Base-by-base conservation (phyloP, 2,329 filamentous ascomycete species). In the Colletotrichum tanaceti region DNA sequence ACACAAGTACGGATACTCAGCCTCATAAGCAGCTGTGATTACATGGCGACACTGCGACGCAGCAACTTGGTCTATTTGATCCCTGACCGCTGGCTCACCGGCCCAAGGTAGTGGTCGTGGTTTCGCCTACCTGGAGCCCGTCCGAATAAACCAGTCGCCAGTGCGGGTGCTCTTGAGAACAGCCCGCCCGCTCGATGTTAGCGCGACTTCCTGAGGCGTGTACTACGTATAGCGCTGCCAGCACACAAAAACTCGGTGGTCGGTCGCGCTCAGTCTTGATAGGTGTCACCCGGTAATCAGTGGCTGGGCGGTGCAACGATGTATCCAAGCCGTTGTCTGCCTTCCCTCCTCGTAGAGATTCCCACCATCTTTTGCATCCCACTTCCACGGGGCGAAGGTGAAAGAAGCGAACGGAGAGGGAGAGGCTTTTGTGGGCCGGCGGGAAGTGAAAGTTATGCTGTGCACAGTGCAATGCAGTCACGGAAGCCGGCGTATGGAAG, bases 1-100 rank as follows among this genome's bases (percentile, higher is more conserved):
- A 50, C 35, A 58, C 55, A 43, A 58, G 39, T 63, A n/a, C n/a
- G n/a, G n/a, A n/a, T n/a, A 62, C 65, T 68, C 65, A 68, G 65
- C 65, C 65, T 65, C 65, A 41, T 14, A 63, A 50, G 44, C 32
- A 50, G 46, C 20, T 35, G 64, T 57, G 44, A 52, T 13, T 32
- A 22, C 46, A 58, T 44, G 64, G 60, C 53, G 53, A 39, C 11
- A 47, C 60, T 44, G 41, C 39, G 24, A 68, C 55, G 44, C 62
- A 57, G 50, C 50, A 66, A 44, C 50, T 55, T 65, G 62, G 43
- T 28, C 57, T 44, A 62, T 38, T 46, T 57, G 49, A 65, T 68
- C 65, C 50, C 55, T 16, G 55, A 38, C 54, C 43, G 24, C 35
- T 50, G 55, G 49, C 44, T 50, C 20, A 24, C 44, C 38, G 62